Evolutionary conservation across 192 early-diverging fungal species (phyloP).

Genomic region (Entrophospora sp.): DNA sequence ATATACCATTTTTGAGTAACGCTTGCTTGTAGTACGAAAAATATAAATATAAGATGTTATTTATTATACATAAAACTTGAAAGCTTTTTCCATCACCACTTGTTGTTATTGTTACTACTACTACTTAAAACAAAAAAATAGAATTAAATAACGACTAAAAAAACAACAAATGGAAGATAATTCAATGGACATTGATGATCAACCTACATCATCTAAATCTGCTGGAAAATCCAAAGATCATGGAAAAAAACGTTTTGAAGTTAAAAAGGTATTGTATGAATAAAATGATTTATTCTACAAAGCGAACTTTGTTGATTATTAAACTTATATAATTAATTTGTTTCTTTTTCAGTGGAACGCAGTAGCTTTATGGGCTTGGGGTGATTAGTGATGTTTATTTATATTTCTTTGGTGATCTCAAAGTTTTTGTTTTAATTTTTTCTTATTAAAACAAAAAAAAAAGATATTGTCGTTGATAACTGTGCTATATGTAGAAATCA

Average conservation of each 20-base stretch:
- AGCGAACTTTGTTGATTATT: neutral
- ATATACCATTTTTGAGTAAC: too few relatives aligned
- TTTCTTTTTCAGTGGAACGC: conserved; percentile 79
- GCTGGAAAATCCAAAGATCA: conserved; percentile 15
- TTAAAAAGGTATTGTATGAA: conserved; percentile 13
- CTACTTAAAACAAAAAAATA: too few relatives aligned
- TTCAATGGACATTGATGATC: conserved; percentile 19
- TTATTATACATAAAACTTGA: too few relatives aligned
- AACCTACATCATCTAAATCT: neutral
- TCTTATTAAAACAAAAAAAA: conserved; percentile 22
- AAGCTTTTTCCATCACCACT: too few relatives aligned
- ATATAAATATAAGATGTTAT: too few relatives aligned
- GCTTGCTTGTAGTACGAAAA: too few relatives aligned
- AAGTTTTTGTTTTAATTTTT: neutral
- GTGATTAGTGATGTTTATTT: conserved; percentile 33
- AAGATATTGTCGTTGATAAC: conserved; percentile 96
- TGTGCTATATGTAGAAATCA: conserved; percentile 99
- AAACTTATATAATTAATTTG: neutral
- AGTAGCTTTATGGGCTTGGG: conserved; percentile 98
- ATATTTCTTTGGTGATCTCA: neutral
- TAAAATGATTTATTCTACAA: neutral
- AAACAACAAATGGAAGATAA: too few relatives aligned
- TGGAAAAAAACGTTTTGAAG: conserved; percentile 16
- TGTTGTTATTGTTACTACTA: too few relatives aligned
- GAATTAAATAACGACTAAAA: too few relatives aligned